phyloP scores from a whole-genome alignment of 2,329 filamentous ascomycete genomes.

The Trichoderma koningii region DNA sequence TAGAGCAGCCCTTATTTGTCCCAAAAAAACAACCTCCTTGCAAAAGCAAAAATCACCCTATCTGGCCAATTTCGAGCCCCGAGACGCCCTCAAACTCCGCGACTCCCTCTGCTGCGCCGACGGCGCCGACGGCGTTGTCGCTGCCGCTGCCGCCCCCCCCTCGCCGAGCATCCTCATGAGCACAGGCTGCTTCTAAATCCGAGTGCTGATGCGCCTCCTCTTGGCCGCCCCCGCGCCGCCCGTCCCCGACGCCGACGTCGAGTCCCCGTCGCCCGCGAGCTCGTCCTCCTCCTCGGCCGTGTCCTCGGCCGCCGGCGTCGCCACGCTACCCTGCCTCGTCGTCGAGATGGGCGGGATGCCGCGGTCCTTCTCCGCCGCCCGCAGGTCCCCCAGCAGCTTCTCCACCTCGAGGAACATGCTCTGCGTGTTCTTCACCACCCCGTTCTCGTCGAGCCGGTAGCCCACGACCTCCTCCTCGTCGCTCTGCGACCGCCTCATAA shows the following conservation, averaged over 20 bases:
- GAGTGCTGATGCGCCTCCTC: constrained; percentile 41
- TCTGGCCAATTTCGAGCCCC: not conserved
- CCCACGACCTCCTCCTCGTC: constrained; percentile 54
- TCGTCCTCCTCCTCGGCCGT: constrained; percentile 55
- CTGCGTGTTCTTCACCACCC: constrained; percentile 81
- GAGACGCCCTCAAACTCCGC: not conserved
- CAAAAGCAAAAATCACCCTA: not conserved
- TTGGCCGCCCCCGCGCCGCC: constrained; percentile 36
- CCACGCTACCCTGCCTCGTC: constrained; percentile 43
- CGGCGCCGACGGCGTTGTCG: too few relatives aligned
- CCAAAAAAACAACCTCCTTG: not conserved
- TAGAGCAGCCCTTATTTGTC: too few relatives aligned
- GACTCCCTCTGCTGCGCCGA: not conserved
- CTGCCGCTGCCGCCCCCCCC: too few relatives aligned
- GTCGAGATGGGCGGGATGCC: constrained; percentile 41
- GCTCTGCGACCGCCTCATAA: constrained; percentile 51
- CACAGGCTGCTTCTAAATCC: constrained; percentile 36
- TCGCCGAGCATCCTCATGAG: constrained; percentile 21
- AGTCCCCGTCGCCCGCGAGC: constrained; percentile 46
- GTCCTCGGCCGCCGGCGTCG: constrained; percentile 46
- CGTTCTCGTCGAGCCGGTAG: constrained; percentile 76
- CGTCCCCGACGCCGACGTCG: constrained; percentile 36
- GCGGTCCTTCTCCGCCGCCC: constrained; percentile 67
- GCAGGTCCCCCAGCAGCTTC: constrained; percentile 72
- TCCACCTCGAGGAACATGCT: constrained; percentile 91